A percentile compares a stretch with the other conserved stretches of the same genome.
These are phyloP conservation scores for Pyrrhoderma noxium DNA, from an alignment of 1,284 basidiomycete species.

Conservation along the genomic window DNA sequence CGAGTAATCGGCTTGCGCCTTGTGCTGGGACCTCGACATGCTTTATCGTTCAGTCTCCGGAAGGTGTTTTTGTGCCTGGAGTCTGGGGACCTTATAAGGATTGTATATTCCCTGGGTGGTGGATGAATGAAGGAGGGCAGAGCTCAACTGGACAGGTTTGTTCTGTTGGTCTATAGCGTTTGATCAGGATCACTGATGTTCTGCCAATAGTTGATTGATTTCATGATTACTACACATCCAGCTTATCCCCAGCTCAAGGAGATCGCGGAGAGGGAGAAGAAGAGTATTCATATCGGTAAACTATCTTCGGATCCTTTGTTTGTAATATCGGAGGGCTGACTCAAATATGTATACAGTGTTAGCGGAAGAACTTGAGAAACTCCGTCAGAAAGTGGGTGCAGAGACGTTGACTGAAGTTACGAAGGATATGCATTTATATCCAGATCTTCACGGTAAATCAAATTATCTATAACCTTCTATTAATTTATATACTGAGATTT, in stretches of 20 bases:
- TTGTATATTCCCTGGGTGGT: conserved; percentile 86
- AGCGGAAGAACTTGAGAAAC: conserved; percentile 65
- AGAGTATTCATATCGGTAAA: conserved; percentile 51
- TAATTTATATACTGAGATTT: conserved; percentile 6
- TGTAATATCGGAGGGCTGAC: not conserved
- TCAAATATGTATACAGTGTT: conserved; percentile 45
- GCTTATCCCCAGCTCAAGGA: conserved; percentile 70
- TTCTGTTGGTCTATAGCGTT: conserved; percentile 8
- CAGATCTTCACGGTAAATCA: conserved; percentile 81
- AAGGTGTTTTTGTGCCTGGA: conserved; percentile 84
- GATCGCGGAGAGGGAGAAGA: conserved; percentile 43
- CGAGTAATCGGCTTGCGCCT: conserved; percentile 78
- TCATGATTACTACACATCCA: conserved; percentile 88
- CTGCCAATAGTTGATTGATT: conserved; percentile 73
- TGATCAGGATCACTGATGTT: conserved; percentile 4
- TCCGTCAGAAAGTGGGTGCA: conserved; percentile 49
- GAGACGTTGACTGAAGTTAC: conserved; percentile 77
- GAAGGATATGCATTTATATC: conserved; percentile 89
- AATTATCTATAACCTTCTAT: not conserved
- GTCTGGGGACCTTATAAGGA: conserved; percentile 98
- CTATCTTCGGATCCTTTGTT: not conserved
- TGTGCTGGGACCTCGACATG: conserved; percentile 96
- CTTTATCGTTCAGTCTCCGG: conserved; percentile 66
- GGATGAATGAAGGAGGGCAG: conserved; percentile 99
- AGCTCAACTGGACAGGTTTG: conserved; percentile 91